These are phyloP conservation scores for Picocystis sp. DNA, from an alignment of 163 green algal genomes.

Conservation along the genomic window DNA sequence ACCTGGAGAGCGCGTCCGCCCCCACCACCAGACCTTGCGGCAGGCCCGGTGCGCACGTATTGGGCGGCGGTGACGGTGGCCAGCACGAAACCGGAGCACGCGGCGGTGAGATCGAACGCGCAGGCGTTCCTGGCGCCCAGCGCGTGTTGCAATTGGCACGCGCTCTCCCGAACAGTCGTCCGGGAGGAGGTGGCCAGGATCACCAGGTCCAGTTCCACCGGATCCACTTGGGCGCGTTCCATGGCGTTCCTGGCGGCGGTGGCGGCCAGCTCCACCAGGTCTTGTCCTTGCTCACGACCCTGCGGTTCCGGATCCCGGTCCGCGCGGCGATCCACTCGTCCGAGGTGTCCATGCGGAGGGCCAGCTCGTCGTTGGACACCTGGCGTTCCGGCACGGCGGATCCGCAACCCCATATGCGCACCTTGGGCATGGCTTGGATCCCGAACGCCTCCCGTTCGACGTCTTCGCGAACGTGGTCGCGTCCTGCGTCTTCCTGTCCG, in stretches of 20 bases:
- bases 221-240: constrained; percentile 64
- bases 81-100: constrained; percentile 94
- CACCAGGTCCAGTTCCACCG: constrained; percentile 82
- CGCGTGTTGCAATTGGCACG: constrained; percentile 60
- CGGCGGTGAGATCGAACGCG: constrained; percentile 91
- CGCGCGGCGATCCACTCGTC: constrained; percentile 89
- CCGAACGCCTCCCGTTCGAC: too few relatives aligned
- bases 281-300: background rate
- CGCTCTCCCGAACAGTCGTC: constrained; percentile 93
- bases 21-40: constrained; percentile 76
- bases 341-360: constrained; percentile 81
- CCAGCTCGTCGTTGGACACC: constrained; percentile 80
- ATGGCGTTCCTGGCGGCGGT: constrained; percentile 49
- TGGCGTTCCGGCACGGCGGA: constrained; percentile 52
- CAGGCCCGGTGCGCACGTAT: constrained; percentile 57
- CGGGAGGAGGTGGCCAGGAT: constrained; percentile 78
- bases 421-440: too few relatives aligned
- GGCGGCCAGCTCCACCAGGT: constrained; percentile 46
- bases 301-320: constrained; percentile 18
- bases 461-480: too few relatives aligned
- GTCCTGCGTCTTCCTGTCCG: too few relatives aligned
- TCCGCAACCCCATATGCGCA: constrained; percentile 27
- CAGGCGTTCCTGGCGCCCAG: constrained; percentile 70
- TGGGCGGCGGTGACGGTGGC: constrained; percentile 66
- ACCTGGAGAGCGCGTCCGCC: constrained; percentile 73